Evolutionary conservation across 108 stramenopile genomes (phyloP).

Genomic region (Cylindrotheca closterium): DNA sequence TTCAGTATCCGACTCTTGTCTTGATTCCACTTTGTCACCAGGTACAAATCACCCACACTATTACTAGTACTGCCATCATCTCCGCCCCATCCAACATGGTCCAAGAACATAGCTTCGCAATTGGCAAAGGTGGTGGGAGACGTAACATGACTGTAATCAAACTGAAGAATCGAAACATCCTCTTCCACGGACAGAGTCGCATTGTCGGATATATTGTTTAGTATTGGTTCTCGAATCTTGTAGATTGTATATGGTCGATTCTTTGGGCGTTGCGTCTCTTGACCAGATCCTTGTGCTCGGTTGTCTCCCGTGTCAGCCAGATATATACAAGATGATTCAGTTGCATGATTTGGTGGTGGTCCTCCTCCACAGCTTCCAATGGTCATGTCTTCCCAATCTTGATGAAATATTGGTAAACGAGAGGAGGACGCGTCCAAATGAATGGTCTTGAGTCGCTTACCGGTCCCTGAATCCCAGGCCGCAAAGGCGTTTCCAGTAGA

Average conservation of each 20-base stretch:
- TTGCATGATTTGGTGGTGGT: background rate
- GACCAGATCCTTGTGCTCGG: background rate
- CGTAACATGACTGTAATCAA: conserved; percentile 2
- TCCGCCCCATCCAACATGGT: background rate
- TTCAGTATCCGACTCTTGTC: background rate
- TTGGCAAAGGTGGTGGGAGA: conserved; percentile 10
- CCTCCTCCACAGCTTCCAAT: background rate
- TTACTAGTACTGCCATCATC: no score
- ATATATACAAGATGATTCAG: conserved; percentile 4
- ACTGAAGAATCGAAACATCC: background rate
- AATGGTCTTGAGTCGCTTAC: conserved; percentile 5
- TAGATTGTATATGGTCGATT: background rate
- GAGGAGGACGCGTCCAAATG: background rate
- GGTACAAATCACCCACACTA: conserved; percentile 4
- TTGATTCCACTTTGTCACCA: conserved; percentile 10
- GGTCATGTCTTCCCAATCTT: conserved; percentile 7
- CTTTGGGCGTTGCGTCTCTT: background rate
- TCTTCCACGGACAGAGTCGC: background rate
- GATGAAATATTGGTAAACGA: background rate
- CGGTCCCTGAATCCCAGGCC: conserved; percentile 2
- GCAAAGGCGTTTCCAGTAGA: background rate
- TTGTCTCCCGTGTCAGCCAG: conserved; percentile 16
- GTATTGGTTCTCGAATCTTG: conserved; percentile 1
- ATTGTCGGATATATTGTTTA: background rate
- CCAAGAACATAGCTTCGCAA: conserved; percentile 13